Evolutionary conservation across 495 filamentous ascomycete species (phyloP).

Genomic region (Lasiosphaeria miniovina): DNA sequence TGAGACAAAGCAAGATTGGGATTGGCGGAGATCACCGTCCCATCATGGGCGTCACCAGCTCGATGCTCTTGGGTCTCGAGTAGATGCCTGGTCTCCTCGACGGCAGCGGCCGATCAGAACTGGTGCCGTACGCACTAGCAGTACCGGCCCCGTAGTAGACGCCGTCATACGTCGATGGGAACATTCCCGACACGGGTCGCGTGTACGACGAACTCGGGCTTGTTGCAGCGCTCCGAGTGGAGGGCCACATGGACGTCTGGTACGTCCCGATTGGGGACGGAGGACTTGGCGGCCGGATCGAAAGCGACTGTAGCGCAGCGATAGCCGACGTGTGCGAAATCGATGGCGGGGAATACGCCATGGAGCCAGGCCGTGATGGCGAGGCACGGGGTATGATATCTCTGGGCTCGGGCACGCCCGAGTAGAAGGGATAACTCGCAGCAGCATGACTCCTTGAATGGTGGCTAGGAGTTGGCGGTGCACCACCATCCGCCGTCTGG

Average conservation of each 20-base stretch:
- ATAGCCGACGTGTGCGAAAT: slow-evolving; percentile 43
- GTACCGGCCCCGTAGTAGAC: slow-evolving; percentile 31
- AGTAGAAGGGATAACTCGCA: slow-evolving; percentile 35
- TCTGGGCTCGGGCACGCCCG: slow-evolving; percentile 40
- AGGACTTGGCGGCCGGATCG: slow-evolving; percentile 45
- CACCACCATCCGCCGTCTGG: slow-evolving; percentile 24
- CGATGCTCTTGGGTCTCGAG: slow-evolving; percentile 50
- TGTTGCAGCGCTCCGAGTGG: slow-evolving; percentile 40
- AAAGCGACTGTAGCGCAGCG: slow-evolving; percentile 44
- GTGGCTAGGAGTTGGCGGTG: slow-evolving; percentile 26
- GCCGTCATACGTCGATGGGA: slow-evolving; percentile 47
- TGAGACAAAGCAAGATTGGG: neutral
- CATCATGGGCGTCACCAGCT: slow-evolving; percentile 49
- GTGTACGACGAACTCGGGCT: slow-evolving; percentile 49
- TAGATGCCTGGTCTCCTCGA: slow-evolving; percentile 41
- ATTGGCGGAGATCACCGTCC: slow-evolving; percentile 31
- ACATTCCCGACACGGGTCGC: slow-evolving; percentile 32
- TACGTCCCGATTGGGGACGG: slow-evolving; percentile 37
- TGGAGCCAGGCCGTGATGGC: slow-evolving; percentile 44
- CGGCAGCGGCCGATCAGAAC: slow-evolving; percentile 44
- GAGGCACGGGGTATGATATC: slow-evolving; percentile 52
- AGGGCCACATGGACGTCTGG: slow-evolving; percentile 42
- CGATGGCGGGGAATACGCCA: slow-evolving; percentile 40
- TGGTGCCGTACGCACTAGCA: slow-evolving; percentile 24
- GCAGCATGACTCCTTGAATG: slow-evolving; percentile 25